These are phyloP conservation scores for Sedum album DNA, from an alignment of 164 flowering plant genomes.

Conservation along the genomic window DNA sequence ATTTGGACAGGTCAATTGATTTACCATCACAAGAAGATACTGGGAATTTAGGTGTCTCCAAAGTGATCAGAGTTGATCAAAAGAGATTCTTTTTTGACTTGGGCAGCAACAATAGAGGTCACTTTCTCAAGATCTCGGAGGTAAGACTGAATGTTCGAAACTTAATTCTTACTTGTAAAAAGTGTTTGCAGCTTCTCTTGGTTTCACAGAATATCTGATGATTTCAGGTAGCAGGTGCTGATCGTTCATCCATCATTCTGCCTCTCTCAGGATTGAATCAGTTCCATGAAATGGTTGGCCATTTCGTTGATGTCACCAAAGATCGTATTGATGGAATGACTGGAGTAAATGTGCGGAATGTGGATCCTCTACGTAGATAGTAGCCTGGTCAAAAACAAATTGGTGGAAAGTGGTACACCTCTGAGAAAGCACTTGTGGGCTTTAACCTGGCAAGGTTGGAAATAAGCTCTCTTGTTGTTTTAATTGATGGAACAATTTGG, in stretches of 20 bases:
- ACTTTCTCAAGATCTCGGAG: conserved; percentile 89
- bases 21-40: conserved; percentile 66
- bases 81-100: conserved; percentile 97
- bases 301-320: conserved; percentile 87
- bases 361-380: conserved; percentile 82
- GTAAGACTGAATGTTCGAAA: conserved; percentile 21
- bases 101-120: conserved; percentile 93
- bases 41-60: conserved; percentile 58
- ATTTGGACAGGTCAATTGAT: conserved; percentile 60
- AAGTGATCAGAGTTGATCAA: conserved; percentile 90
- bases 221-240: conserved; percentile 89
- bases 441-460: background rate
- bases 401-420: conserved; percentile 11
- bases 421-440: conserved; percentile 11
- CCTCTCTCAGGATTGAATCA: conserved; percentile 87
- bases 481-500: background rate
- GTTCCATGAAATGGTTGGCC: conserved; percentile 86
- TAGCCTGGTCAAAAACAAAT: conserved; percentile 1
- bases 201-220: background rate
- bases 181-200: background rate
- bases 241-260: conserved; percentile 90
- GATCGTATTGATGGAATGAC: conserved; percentile 81
- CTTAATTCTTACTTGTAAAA: no score
- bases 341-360: conserved; percentile 73
- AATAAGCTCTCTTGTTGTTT: conserved; percentile 1